Conservation (phyloP, 345 rosid genomes). For the Eucalyptus shirleyi region DNA sequence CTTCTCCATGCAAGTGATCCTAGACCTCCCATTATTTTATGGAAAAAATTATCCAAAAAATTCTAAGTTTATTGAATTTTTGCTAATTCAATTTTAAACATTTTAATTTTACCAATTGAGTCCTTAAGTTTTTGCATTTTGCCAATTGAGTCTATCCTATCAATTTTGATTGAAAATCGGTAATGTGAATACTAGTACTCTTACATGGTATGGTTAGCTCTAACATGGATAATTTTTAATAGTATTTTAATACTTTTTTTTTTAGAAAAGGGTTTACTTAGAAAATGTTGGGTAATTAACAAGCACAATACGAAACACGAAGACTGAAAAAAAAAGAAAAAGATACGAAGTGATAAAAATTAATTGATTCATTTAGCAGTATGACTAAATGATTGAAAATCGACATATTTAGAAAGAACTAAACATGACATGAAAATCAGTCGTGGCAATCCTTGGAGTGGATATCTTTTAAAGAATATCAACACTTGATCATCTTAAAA, state of each 20-base stretch:
- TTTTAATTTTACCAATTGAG: neutral
- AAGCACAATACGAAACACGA: neutral
- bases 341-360: neutral
- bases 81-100: too few species aligned
- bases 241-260: too few species aligned
- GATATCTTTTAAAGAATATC: neutral
- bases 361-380: neutral
- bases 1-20: neutral
- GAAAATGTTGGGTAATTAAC: neutral
- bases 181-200: too few species aligned
- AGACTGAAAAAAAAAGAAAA: too few species aligned
- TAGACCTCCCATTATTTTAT: neutral
- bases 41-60: too few species aligned
- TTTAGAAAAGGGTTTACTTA: neutral
- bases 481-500: too few species aligned
- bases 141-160: fast-evolving
- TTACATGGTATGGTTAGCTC: fast-evolving
- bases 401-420: neutral
- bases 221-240: too few species aligned
- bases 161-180: too few species aligned
- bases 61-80: fast-evolving
- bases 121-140: too few species aligned
- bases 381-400: neutral
- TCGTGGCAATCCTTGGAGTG: neutral
- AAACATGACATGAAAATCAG: neutral